phyloP scores from a whole-genome alignment of 176 grass and related monocot species.

The Phragmites australis region DNA sequence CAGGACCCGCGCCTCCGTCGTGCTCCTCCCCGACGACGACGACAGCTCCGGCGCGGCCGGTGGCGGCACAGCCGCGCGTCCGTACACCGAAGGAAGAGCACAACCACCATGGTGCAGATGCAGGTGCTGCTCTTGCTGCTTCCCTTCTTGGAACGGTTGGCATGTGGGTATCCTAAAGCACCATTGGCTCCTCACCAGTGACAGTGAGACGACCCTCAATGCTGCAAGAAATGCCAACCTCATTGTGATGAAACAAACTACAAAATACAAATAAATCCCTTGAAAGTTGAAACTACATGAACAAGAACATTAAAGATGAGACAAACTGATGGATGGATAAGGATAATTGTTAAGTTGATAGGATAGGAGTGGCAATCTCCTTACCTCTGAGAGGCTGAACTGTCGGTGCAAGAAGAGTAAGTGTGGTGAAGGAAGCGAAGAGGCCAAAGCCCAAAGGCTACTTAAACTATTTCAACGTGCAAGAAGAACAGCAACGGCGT shows the following conservation, averaged over 20 bases:
- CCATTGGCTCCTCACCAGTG: background rate
- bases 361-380: background rate
- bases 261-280: background rate
- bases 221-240: background rate
- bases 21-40: conserved; percentile 9
- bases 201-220: too few species aligned
- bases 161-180: background rate
- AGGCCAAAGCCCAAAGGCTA: background rate
- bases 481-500: background rate
- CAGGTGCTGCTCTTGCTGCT: background rate
- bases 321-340: background rate
- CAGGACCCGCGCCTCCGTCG: conserved; percentile 37
- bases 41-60: background rate
- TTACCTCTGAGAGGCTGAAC: background rate
- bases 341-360: too few species aligned
- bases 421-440: background rate
- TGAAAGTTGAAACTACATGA: background rate
- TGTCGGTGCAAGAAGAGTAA: conserved; percentile 8
- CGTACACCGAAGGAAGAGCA: conserved; percentile 19
- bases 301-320: background rate
- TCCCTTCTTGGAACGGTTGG: background rate
- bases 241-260: background rate
- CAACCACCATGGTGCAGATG: background rate
- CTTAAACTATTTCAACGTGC: background rate
- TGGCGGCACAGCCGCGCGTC: background rate